Conservation (phyloP, 2,329 filamentous ascomycete species). For the Fusarium sp. region DNA sequence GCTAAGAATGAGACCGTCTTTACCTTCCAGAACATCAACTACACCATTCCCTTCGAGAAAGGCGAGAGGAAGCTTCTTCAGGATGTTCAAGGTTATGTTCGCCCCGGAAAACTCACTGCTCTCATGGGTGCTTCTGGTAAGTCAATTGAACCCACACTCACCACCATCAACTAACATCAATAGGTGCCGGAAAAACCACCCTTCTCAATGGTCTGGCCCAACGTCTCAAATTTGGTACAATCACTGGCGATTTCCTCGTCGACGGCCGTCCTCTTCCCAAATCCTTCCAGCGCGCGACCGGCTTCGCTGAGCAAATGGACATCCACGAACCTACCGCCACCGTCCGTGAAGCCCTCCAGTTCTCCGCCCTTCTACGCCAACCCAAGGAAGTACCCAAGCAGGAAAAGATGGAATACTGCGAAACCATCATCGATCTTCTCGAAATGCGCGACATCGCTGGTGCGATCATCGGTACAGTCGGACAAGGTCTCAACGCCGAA, state of each 20-base stretch:
- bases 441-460: conserved; percentile 78
- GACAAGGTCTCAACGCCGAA: conserved; percentile 73
- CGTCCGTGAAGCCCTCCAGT: conserved; percentile 75
- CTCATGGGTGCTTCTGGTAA: conserved; percentile 75
- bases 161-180: fast-evolving
- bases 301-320: conserved; percentile 77
- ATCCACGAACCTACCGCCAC: conserved; percentile 77
- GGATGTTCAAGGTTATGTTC: conserved; percentile 86
- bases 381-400: conserved; percentile 67
- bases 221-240: conserved; percentile 82
- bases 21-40: conserved; percentile 67
- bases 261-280: conserved; percentile 79
- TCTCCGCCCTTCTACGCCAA: conserved; percentile 76
- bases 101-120: conserved; percentile 84
- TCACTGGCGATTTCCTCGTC: conserved; percentile 84
- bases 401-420: conserved; percentile 78
- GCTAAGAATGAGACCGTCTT: conserved; percentile 74
- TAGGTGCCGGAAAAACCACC: conserved; percentile 78
- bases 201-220: conserved; percentile 81
- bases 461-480: conserved; percentile 72
- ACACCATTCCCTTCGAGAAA: conserved; percentile 68
- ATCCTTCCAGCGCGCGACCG: conserved; percentile 85
- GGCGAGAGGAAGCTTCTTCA: conserved; percentile 79
- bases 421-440: conserved; percentile 77
- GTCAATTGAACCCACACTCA: background rate